Percentiles rank a stretch among this genome's conserved stretches.
phyloP scores from a whole-genome alignment of 2,329 filamentous ascomycete species.

The Botrytis fabae region DNA sequence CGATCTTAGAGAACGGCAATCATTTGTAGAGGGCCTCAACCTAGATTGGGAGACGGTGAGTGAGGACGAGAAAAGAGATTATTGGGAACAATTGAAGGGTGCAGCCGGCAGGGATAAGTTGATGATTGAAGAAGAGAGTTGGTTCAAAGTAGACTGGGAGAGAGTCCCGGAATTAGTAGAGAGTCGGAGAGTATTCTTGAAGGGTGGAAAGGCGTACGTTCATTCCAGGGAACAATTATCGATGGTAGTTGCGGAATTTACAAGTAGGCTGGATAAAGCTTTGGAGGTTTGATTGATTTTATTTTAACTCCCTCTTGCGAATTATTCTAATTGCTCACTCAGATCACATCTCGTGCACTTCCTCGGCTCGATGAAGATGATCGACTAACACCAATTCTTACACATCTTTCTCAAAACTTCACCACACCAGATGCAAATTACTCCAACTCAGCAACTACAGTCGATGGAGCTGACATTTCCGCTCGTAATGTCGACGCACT shows the following conservation, averaged over 20 bases:
- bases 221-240: conserved; percentile 82
- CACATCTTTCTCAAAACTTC: conserved; percentile 93
- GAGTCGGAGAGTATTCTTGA: conserved; percentile 71
- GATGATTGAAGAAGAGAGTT: conserved; percentile 73
- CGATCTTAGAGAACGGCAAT: conserved; percentile 67
- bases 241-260: conserved; percentile 88
- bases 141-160: conserved; percentile 97
- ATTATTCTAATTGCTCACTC: conserved; percentile 16
- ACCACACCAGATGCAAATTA: conserved; percentile 86
- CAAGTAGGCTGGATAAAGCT: conserved; percentile 72
- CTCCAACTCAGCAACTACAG: conserved; percentile 61
- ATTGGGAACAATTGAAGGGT: conserved; percentile 39
- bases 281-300: conserved; percentile 70
- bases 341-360: conserved; percentile 86
- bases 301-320: not conserved
- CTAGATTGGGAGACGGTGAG: conserved; percentile 82
- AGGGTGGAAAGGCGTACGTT: conserved; percentile 84
- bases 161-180: conserved; percentile 89
- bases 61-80: conserved; percentile 69
- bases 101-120: conserved; percentile 41
- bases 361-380: conserved; percentile 96
- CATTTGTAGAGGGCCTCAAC: conserved; percentile 74
- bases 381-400: conserved; percentile 72
- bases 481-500: conserved; percentile 79
- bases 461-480: conserved; percentile 71